These are phyloP conservation scores for Nowakowskiella sp. DNA, from an alignment of 192 early-diverging fungal species.

Conservation along the genomic window DNA sequence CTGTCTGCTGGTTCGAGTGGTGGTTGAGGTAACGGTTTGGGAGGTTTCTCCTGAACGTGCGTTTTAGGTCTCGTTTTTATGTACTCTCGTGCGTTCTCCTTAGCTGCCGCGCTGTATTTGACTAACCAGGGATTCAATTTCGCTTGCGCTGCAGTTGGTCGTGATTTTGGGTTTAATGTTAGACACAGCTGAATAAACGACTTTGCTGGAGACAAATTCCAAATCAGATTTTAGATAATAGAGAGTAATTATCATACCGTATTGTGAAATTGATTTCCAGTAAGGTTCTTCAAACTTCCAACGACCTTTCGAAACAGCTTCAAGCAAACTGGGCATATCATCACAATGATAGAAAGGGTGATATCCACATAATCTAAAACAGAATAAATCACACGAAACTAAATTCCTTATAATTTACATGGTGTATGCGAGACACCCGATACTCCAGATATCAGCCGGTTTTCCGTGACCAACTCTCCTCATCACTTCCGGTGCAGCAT, in stretches of 20 bases:
- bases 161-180: neutral
- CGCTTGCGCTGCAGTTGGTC: neutral
- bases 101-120: neutral
- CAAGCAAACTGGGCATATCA: neutral
- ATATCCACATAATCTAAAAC: neutral
- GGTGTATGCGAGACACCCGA: constrained; percentile 41
- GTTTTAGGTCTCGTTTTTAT: too few species aligned
- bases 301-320: too few species aligned
- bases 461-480: constrained; percentile 42
- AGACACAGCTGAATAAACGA: neutral
- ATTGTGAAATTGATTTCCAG: constrained; percentile 13
- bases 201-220: constrained; percentile 6
- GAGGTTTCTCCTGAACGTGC: too few species aligned
- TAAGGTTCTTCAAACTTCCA: too few species aligned
- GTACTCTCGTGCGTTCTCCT: neutral
- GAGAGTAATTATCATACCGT: too few species aligned
- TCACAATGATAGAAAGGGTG: neutral
- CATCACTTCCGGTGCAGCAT: constrained; percentile 52
- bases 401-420: neutral
- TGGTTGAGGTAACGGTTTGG: too few species aligned
- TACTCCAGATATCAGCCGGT: constrained; percentile 52
- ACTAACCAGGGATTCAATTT: neutral
- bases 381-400: neutral
- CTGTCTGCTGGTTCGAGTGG: too few species aligned
- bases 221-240: too few species aligned